Evolutionary conservation across 805 yeast species (phyloP).

Genomic region (Nematodospora valgi): DNA sequence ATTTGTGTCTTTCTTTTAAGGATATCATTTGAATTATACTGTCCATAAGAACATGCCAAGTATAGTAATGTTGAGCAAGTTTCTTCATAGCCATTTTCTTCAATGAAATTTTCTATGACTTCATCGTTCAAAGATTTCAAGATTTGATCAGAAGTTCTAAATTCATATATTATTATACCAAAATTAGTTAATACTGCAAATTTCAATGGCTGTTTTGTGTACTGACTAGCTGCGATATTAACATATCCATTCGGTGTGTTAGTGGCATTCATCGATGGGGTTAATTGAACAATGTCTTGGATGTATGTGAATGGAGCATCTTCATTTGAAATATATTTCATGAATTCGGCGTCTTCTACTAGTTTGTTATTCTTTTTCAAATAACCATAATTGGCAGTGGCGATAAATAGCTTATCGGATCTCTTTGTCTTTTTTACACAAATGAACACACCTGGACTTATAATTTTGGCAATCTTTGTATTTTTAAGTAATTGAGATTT

Average conservation of each 20-base stretch:
- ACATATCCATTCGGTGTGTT: conserved; percentile 77
- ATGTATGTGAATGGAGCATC: conserved; percentile 38
- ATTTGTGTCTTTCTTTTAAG: conserved; percentile 46
- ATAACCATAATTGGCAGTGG: conserved; percentile 83
- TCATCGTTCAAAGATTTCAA: conserved; percentile 66
- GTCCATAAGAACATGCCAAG: conserved; percentile 70
- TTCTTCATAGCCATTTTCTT: conserved; percentile 82
- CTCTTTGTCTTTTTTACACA: conserved; percentile 52
- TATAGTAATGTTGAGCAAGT: conserved; percentile 86
- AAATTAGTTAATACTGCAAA: conserved; percentile 80
- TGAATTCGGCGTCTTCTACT: conserved; percentile 77
- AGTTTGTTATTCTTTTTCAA: conserved; percentile 68
- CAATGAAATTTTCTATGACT: conserved; percentile 64
- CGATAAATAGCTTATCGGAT: conserved; percentile 57
- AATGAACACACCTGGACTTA: conserved; percentile 85
- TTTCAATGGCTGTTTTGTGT: conserved; percentile 59
- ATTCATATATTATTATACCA: conserved; percentile 73
- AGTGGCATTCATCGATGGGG: conserved; percentile 70
- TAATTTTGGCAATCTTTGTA: conserved; percentile 54
- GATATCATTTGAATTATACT: conserved; percentile 46
- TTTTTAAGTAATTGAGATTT: conserved; percentile 58
- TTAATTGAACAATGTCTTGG: conserved; percentile 68
- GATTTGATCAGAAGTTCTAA: conserved; percentile 76
- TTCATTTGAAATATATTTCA: conserved; percentile 26
- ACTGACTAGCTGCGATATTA: conserved; percentile 84